phyloP scores from a whole-genome alignment of 169 alveolate genomes.

The Plasmodium cynomolgi region DNA sequence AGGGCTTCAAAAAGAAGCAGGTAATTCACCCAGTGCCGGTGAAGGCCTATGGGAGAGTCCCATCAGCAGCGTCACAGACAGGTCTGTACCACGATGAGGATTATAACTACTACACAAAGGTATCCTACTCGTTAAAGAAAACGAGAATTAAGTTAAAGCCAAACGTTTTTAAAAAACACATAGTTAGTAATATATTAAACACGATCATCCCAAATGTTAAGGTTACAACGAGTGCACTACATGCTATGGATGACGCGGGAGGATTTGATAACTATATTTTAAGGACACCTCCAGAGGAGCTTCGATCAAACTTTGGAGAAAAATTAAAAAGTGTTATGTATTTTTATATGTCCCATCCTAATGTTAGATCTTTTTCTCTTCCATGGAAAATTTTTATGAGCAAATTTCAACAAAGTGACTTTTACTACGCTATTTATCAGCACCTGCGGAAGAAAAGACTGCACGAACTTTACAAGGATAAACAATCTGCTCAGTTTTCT shows the following conservation, averaged over 20 bases:
- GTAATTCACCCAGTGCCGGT: conserved; percentile 90
- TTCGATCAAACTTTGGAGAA: conserved; percentile 89
- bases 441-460: conserved; percentile 78
- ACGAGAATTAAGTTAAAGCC: conserved; percentile 86
- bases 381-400: conserved; percentile 86
- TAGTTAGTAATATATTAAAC: conserved; percentile 83
- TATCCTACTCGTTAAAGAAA: conserved; percentile 85
- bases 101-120: conserved; percentile 86
- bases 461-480: conserved; percentile 62
- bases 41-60: conserved; percentile 90
- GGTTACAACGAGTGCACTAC: conserved; percentile 88
- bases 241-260: conserved; percentile 90
- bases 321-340: conserved; percentile 87
- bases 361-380: conserved; percentile 62
- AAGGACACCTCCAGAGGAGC: conserved; percentile 90
- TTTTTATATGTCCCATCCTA: conserved; percentile 80
- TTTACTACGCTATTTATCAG: conserved; percentile 79
- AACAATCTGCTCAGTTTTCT: conserved; percentile 77
- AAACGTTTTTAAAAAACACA: conserved; percentile 82
- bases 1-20: conserved; percentile 87
- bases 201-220: conserved; percentile 86
- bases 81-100: conserved; percentile 92
- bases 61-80: conserved; percentile 91
- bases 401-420: conserved; percentile 78
- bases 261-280: conserved; percentile 90